A percentile compares a stretch with the other conserved stretches of the same genome.
These are phyloP conservation scores for Heliocybe sulcata DNA, from an alignment of 1,284 basidiomycete genomes.

Conservation along the genomic window DNA sequence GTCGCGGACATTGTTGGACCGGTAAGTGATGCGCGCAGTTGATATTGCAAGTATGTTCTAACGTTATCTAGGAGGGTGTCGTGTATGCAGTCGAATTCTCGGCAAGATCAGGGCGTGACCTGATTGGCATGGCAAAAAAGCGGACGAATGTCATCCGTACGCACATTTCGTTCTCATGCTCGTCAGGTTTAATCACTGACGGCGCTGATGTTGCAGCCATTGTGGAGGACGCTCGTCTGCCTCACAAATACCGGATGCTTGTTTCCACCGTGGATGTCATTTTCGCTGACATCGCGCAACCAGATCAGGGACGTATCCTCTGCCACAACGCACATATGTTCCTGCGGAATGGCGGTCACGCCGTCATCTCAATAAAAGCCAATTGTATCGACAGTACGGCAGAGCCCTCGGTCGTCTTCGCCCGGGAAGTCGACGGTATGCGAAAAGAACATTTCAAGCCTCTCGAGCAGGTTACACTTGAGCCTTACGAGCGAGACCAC, in stretches of 20 bases:
- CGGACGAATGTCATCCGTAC: conserved; percentile 97
- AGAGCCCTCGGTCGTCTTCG: conserved; percentile 87
- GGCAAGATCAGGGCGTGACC: conserved; percentile 90
- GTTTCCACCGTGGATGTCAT: conserved; percentile 91
- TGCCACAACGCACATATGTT: conserved; percentile 92
- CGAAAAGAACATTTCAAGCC: conserved; percentile 85
- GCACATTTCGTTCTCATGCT: conserved; percentile 23
- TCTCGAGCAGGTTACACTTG: conserved; percentile 87
- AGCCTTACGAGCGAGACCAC: conserved; percentile 80
- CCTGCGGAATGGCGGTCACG: conserved; percentile 91
- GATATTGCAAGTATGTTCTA: not conserved
- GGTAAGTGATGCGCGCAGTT: conserved; percentile 35
- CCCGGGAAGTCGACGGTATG: conserved; percentile 82
- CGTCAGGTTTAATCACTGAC: not conserved
- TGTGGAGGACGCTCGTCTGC: conserved; percentile 93
- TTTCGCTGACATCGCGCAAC: conserved; percentile 98
- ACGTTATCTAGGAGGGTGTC: conserved; percentile 67
- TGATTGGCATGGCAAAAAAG: conserved; percentile 99
- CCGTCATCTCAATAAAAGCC: conserved; percentile 98
- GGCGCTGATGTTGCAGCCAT: conserved; percentile 54
- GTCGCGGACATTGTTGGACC: conserved; percentile 98
- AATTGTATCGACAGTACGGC: conserved; percentile 98
- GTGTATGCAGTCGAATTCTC: conserved; percentile 99
- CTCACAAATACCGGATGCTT: conserved; percentile 94
- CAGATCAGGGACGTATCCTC: conserved; percentile 97